Conservation (phyloP, 1,284 basidiomycete genomes). For the Marasmius sp. region DNA sequence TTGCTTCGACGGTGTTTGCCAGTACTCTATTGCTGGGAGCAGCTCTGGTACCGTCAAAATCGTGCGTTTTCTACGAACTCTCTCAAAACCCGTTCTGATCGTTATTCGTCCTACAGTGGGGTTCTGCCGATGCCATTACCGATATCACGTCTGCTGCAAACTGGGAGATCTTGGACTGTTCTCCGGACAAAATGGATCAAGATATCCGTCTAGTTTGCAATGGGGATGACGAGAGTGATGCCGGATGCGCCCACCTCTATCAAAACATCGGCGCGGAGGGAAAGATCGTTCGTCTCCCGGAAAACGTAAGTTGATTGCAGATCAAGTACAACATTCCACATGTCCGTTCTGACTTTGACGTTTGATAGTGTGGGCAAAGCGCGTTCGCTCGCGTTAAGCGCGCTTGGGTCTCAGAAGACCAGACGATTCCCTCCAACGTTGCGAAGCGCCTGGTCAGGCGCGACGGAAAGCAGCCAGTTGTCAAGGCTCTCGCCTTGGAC, state of each 20-base stretch:
- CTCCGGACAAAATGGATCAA: conserved; percentile 14
- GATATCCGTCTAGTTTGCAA: conserved; percentile 21
- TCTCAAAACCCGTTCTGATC: not conserved
- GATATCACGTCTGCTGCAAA: conserved; percentile 22
- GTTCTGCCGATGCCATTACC: conserved; percentile 18
- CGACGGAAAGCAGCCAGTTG: conserved; percentile 29
- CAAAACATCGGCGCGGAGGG: conserved; percentile 14
- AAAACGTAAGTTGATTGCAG: conserved; percentile 15
- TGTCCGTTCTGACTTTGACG: not conserved
- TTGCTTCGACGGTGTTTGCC: conserved; percentile 21
- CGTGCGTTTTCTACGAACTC: conserved; percentile 13
- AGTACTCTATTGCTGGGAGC: conserved; percentile 16
- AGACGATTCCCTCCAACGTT: conserved; percentile 29
- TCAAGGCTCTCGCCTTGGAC: conserved; percentile 43
- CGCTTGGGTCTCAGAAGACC: conserved; percentile 30
- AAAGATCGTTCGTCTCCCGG: conserved; percentile 22
- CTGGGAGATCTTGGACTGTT: conserved; percentile 21
- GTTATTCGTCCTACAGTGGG: conserved; percentile 13
- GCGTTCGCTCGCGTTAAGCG: conserved; percentile 40
- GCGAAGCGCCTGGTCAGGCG: conserved; percentile 23
- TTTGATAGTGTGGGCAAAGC: conserved; percentile 33
- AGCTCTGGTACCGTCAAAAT: conserved; percentile 19
- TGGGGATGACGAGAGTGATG: not conserved
- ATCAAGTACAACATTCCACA: no score
- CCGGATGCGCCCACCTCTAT: conserved; percentile 16